Conservation (phyloP, 139 green algal genomes). For the Limnomonas spitsbergensis region DNA sequence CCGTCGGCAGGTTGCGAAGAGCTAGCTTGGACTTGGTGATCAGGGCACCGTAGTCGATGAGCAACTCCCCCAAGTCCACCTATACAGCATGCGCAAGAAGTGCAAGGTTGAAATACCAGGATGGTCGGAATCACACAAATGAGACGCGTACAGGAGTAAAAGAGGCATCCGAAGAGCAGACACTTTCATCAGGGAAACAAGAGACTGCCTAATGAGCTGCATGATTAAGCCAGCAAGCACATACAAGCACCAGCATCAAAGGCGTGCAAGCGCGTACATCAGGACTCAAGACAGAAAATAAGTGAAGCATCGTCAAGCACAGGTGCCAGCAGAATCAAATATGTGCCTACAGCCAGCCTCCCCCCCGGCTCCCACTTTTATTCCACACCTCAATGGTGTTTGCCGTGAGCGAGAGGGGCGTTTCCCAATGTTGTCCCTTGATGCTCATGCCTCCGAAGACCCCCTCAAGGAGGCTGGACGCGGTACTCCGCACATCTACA, state of each 20-base stretch:
- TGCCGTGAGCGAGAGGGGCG: not conserved
- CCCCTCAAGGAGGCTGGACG: not conserved
- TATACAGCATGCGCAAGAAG: not conserved
- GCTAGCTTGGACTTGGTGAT: constrained; percentile 8
- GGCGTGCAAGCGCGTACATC: not conserved
- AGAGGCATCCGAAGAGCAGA: too few relatives aligned
- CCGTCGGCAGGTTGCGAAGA: constrained; percentile 16
- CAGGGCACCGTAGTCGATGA: constrained; percentile 17
- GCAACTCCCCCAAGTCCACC: constrained; percentile 17
- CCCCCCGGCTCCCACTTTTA: not conserved
- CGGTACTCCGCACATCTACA: not conserved
- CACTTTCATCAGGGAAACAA: not conserved
- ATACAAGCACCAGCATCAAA: not conserved
- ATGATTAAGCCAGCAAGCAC: not conserved
- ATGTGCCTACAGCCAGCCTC: not conserved
- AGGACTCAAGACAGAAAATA: not conserved
- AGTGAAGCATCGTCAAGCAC: not conserved
- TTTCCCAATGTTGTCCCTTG: not conserved
- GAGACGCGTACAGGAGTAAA: too few relatives aligned
- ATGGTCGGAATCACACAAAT: not conserved
- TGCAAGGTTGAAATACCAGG: not conserved
- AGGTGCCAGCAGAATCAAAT: not conserved
- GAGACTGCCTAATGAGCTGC: not conserved
- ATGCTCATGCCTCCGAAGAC: constrained; percentile 2
- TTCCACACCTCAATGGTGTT: not conserved